Percentiles rank a stretch among this genome's conserved stretches.
These are phyloP conservation scores for Erythrophleum fordii DNA, from an alignment of 306 rosid genomes.

Conservation along the genomic window DNA sequence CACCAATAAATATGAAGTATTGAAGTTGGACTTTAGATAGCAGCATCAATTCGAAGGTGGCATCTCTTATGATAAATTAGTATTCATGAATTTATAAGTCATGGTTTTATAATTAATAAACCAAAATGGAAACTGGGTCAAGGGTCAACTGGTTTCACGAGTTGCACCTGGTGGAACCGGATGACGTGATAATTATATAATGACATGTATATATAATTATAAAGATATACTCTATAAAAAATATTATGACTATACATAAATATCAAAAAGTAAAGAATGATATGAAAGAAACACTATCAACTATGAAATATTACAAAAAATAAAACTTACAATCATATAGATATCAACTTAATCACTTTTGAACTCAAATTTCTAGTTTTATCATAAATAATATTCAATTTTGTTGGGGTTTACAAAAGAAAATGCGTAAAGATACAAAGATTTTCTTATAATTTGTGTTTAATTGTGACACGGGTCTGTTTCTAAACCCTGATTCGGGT, in stretches of 20 bases:
- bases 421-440: no score
- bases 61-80: background rate
- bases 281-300: no score
- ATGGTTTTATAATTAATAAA: background rate
- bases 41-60: background rate
- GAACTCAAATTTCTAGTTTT: no score
- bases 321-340: no score
- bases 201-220: background rate
- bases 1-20: background rate
- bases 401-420: no score
- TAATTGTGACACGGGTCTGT: background rate
- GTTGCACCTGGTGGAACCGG: background rate
- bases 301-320: no score
- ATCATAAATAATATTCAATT: no score
- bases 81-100: background rate
- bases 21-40: slow-evolving; percentile 10
- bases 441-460: no score
- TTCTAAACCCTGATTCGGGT: background rate
- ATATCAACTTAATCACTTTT: no score
- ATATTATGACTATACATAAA: background rate
- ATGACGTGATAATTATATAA: background rate
- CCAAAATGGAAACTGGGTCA: background rate
- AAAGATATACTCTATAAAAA: background rate
- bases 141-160: background rate
- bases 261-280: no score